Evolutionary conservation across 208 protist genomes (phyloP).

Genomic region (Acanthamoeba culbertsoni): DNA sequence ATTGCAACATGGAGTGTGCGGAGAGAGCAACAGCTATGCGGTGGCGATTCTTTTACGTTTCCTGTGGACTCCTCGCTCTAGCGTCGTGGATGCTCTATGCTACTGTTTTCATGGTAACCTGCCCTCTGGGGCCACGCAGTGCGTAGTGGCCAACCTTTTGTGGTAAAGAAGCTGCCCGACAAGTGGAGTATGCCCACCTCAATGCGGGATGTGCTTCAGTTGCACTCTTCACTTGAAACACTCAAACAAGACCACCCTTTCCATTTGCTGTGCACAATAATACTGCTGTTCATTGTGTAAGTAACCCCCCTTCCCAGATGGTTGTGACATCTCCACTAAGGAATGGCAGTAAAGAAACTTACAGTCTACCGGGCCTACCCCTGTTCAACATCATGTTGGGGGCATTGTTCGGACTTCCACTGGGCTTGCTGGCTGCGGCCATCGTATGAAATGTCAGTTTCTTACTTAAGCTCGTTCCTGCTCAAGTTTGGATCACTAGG

Average conservation of each 20-base stretch:
- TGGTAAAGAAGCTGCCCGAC: too few species aligned
- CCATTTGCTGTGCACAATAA: not conserved
- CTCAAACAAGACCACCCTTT: not conserved
- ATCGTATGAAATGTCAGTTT: not conserved
- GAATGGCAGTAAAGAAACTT: not conserved
- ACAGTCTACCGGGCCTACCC: not conserved
- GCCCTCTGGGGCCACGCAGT: too few species aligned
- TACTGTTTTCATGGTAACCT: too few species aligned
- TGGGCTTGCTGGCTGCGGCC: not conserved
- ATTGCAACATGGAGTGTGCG: too few species aligned
- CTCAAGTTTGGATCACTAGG: not conserved
- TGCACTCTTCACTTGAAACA: not conserved
- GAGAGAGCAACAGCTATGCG: too few species aligned
- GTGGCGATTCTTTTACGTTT: not conserved
- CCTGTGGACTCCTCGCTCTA: not conserved
- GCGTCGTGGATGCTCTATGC: not conserved
- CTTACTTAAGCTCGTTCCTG: not conserved
- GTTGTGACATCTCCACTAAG: not conserved
- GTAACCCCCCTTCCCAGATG: not conserved
- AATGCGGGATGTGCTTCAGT: not conserved
- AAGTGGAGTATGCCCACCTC: not conserved
- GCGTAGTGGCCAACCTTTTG: too few species aligned
- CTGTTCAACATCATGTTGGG: slow-evolving; percentile 47
- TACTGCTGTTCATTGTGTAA: slow-evolving; percentile 12
- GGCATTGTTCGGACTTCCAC: not conserved